phyloP scores from a whole-genome alignment of 495 filamentous ascomycete genomes.

The Neurospora africana region DNA sequence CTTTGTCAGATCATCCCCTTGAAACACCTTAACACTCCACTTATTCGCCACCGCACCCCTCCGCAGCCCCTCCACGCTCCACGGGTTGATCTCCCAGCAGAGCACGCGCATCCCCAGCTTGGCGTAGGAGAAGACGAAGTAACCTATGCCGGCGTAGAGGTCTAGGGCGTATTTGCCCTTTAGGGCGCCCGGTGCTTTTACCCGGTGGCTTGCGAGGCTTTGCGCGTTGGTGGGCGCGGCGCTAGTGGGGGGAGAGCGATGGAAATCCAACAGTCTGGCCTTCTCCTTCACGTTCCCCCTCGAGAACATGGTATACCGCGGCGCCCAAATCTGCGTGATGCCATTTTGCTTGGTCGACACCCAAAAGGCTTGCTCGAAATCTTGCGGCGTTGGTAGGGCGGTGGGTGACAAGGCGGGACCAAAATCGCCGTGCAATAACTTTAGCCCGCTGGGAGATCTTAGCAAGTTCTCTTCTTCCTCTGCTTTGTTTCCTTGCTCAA shows the following conservation, averaged over 20 bases:
- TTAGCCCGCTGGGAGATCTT: constrained; percentile 52
- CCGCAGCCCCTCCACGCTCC: constrained; percentile 72
- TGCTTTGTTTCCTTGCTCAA: too few species aligned
- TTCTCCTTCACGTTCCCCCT: constrained; percentile 87
- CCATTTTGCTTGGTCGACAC: constrained; percentile 63
- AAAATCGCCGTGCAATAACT: constrained; percentile 57
- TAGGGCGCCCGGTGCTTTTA: not conserved
- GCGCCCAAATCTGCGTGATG: constrained; percentile 78
- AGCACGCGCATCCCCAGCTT: constrained; percentile 63
- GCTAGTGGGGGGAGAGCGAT: not conserved
- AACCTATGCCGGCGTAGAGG: constrained; percentile 85
- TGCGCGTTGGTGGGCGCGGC: not conserved
- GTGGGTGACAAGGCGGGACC: constrained; percentile 28
- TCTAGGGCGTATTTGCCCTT: constrained; percentile 50
- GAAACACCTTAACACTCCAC: constrained; percentile 47
- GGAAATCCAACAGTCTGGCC: constrained; percentile 53
- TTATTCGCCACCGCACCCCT: constrained; percentile 59
- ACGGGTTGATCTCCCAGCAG: constrained; percentile 83
- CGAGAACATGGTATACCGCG: constrained; percentile 83
- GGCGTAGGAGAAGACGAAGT: constrained; percentile 77
- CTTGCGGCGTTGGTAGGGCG: constrained; percentile 15
- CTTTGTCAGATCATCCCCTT: constrained; percentile 3
- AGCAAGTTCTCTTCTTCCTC: constrained; percentile 46
- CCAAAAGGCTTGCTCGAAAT: constrained; percentile 64
- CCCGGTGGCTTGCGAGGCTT: not conserved